Percentiles rank a stretch among this genome's conserved stretches.
Evolutionary conservation across 352 stramenopile genomes (phyloP).

Genomic region (Plasmopara halstedii): DNA sequence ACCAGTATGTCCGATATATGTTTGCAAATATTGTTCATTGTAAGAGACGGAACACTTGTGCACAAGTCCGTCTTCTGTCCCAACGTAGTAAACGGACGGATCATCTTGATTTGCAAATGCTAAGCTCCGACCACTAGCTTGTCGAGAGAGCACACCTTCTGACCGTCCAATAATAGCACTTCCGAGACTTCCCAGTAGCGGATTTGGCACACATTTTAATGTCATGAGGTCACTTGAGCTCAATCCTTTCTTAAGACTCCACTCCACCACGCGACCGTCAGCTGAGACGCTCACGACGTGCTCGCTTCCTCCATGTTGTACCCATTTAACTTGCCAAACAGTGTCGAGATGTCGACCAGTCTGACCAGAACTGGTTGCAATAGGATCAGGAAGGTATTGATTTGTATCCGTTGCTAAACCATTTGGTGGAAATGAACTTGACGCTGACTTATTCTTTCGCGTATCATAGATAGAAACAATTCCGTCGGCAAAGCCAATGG

Average conservation of each 20-base stretch:
- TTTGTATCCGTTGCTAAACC: too few species aligned
- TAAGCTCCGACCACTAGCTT: slow-evolving; percentile 82
- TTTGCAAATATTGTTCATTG: slow-evolving; percentile 92
- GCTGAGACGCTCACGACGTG: slow-evolving; percentile 87
- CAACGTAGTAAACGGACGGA: slow-evolving; percentile 83
- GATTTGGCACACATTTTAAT: slow-evolving; percentile 79
- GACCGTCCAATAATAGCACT: slow-evolving; percentile 37
- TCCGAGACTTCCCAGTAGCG: slow-evolving; percentile 36
- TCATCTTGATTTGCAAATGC: slow-evolving; percentile 76
- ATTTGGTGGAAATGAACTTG: neutral
- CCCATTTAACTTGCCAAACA: slow-evolving; percentile 91
- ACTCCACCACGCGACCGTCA: slow-evolving; percentile 89
- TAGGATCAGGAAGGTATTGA: slow-evolving; percentile 37
- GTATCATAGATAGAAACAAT: slow-evolving; percentile 90
- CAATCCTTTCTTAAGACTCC: slow-evolving; percentile 90
- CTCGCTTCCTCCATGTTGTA: slow-evolving; percentile 81
- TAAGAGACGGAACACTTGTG: slow-evolving; percentile 91
- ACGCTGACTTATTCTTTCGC: slow-evolving; percentile 36
- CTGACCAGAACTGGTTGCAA: slow-evolving; percentile 51
- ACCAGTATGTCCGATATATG: slow-evolving; percentile 80
- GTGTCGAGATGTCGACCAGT: slow-evolving; percentile 82
- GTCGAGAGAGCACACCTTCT: slow-evolving; percentile 79
- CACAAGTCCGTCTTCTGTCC: slow-evolving; percentile 87
- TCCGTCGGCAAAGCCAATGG: slow-evolving; percentile 85
- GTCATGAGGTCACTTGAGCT: slow-evolving; percentile 87